Conservation (phyloP, 2,329 filamentous ascomycete species). For the Drechslerella coelobrocha region DNA sequence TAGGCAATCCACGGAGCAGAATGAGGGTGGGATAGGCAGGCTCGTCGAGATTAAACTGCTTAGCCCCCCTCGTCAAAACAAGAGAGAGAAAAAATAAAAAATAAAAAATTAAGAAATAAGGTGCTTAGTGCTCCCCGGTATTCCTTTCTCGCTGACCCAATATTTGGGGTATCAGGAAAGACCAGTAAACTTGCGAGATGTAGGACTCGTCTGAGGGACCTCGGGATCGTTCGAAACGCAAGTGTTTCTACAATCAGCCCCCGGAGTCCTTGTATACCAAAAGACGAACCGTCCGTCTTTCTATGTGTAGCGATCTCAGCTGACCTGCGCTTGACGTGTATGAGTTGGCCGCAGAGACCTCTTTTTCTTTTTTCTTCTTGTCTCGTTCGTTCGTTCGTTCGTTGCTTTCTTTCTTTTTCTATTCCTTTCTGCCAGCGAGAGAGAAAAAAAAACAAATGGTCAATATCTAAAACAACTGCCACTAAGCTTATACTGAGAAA, state of each 20-base stretch:
- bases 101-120: too few relatives aligned
- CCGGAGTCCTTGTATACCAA: slow-evolving; percentile 44
- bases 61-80: slow-evolving; percentile 43
- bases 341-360: slow-evolving; percentile 37
- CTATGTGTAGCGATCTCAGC: slow-evolving; percentile 47
- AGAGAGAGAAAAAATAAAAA: too few relatives aligned
- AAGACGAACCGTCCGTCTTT: slow-evolving; percentile 6
- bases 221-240: slow-evolving; percentile 49
- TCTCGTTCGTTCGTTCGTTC: not conserved
- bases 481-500: not conserved
- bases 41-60: slow-evolving; percentile 48
- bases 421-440: slow-evolving; percentile 40
- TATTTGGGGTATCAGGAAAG: slow-evolving; percentile 39
- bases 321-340: slow-evolving; percentile 50
- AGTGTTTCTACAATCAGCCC: slow-evolving; percentile 46
- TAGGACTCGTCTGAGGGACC: slow-evolving; percentile 42
- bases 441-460: slow-evolving; percentile 7
- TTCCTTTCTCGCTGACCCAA: slow-evolving; percentile 27
- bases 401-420: slow-evolving; percentile 4
- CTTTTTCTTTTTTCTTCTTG: not conserved
- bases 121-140: slow-evolving; percentile 28
- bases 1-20: slow-evolving; percentile 46
- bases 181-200: slow-evolving; percentile 46
- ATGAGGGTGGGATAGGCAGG: slow-evolving; percentile 42
- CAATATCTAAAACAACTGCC: not conserved